Evolutionary conservation across 257 asterid species (phyloP).

Genomic region (Lavandula angustifolia): DNA sequence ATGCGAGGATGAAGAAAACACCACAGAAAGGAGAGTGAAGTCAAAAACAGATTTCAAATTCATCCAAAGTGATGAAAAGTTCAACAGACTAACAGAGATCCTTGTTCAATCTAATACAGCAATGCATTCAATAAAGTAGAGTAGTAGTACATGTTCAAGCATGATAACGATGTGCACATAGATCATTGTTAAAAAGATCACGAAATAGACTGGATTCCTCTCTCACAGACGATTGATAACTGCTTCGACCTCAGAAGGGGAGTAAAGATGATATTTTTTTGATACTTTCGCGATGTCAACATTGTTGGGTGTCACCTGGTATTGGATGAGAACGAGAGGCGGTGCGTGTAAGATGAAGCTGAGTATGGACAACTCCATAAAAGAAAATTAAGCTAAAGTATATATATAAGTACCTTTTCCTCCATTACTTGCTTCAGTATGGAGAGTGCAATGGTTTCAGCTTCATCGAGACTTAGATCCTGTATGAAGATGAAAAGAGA

Average conservation of each 20-base stretch:
- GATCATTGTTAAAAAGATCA: background rate
- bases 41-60: background rate
- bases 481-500: conserved; percentile 28
- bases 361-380: background rate
- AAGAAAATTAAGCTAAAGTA: background rate
- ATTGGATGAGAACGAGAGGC: conserved; percentile 5
- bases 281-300: conserved; percentile 90
- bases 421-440: conserved; percentile 93
- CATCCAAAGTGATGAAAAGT: background rate
- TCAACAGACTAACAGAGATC: conserved; percentile 2
- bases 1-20: background rate
- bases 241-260: conserved; percentile 80
- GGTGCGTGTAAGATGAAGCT: background rate
- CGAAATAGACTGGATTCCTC: background rate
- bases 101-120: background rate
- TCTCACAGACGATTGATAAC: conserved; percentile 71
- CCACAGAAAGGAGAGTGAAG: background rate
- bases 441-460: conserved; percentile 82
- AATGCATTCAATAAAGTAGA: background rate
- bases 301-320: conserved; percentile 83
- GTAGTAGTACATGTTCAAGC: background rate
- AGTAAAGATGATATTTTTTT: conserved; percentile 75
- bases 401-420: conserved; percentile 56
- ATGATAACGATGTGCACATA: background rate
- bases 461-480: conserved; percentile 75